Conservation (phyloP, 2,329 filamentous ascomycete species). For the Ophiocordyceps unilateralis region DNA sequence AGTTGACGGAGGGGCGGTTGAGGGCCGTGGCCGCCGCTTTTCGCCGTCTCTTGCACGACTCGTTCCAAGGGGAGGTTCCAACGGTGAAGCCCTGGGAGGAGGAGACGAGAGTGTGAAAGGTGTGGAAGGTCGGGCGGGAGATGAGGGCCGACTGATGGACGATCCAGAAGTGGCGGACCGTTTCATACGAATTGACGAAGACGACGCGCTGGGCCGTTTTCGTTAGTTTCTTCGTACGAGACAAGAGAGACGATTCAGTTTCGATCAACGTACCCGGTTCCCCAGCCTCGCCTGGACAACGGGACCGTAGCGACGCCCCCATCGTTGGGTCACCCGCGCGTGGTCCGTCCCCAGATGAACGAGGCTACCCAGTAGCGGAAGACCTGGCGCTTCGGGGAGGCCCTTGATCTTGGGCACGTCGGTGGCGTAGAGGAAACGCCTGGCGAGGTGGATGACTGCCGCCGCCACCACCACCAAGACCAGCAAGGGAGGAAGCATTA, state of each 20-base stretch:
- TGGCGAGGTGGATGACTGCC: slow-evolving; percentile 9
- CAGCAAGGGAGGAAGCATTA: background rate
- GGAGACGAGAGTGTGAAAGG: slow-evolving; percentile 66
- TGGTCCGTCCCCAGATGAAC: slow-evolving; percentile 41
- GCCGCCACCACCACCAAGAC: slow-evolving; percentile 5
- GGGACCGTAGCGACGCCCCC: slow-evolving; percentile 43
- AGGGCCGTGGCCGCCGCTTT: slow-evolving; percentile 67
- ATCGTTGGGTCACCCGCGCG: slow-evolving; percentile 33
- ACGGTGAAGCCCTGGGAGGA: slow-evolving; percentile 67
- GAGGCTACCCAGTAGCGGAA: slow-evolving; percentile 47
- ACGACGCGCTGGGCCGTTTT: slow-evolving; percentile 41
- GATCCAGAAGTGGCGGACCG: slow-evolving; percentile 59
- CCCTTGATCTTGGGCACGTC: slow-evolving; percentile 43
- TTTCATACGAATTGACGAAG: slow-evolving; percentile 63
- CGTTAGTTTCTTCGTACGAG: background rate
- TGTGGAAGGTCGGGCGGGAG: slow-evolving; percentile 62
- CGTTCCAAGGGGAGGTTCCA: slow-evolving; percentile 70
- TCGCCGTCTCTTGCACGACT: slow-evolving; percentile 58
- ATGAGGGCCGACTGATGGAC: slow-evolving; percentile 63
- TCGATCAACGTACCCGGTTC: slow-evolving; percentile 34
- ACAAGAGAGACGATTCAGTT: no score
- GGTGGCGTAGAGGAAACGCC: slow-evolving; percentile 23
- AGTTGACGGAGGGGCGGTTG: slow-evolving; percentile 58
- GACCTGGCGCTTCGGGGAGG: slow-evolving; percentile 41
- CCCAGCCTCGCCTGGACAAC: slow-evolving; percentile 54